Evolutionary conservation across 2,329 filamentous ascomycete genomes (phyloP).

Genomic region (Dothistroma pini): DNA sequence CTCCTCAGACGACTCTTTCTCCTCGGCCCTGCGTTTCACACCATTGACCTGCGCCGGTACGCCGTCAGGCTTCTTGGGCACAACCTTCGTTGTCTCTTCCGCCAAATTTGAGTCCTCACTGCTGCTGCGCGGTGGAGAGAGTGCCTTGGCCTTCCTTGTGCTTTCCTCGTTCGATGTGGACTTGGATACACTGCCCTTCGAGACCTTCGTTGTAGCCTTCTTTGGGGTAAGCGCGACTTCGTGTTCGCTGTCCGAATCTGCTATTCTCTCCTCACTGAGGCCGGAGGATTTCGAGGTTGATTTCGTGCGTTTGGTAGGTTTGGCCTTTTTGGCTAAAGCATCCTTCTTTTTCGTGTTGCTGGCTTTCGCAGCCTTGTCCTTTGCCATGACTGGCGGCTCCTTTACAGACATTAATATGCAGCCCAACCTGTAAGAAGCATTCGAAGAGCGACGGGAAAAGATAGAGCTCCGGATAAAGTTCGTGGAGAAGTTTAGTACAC

Average conservation of each 20-base stretch:
- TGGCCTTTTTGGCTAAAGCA: slow-evolving; percentile 22
- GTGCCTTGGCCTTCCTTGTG: slow-evolving; percentile 9
- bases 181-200: slow-evolving; percentile 5
- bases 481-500: neutral
- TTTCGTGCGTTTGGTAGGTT: slow-evolving; percentile 8
- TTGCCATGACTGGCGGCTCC: slow-evolving; percentile 13
- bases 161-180: neutral
- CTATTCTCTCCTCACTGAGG: slow-evolving; percentile 22
- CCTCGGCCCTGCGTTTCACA: slow-evolving; percentile 29
- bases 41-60: slow-evolving; percentile 28
- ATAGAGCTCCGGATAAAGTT: slow-evolving; percentile 8
- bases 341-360: slow-evolving; percentile 11
- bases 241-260: slow-evolving; percentile 36
- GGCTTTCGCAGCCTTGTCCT: slow-evolving; percentile 9
- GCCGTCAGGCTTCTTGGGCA: slow-evolving; percentile 14
- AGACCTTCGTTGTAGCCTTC: neutral
- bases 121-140: slow-evolving; percentile 18
- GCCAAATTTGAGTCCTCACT: slow-evolving; percentile 26
- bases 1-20: slow-evolving; percentile 6
- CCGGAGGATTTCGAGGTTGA: slow-evolving; percentile 12
- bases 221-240: slow-evolving; percentile 19
- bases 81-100: slow-evolving; percentile 14
- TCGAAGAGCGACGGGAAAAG: neutral
- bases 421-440: neutral
- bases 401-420: slow-evolving; percentile 4